These are phyloP conservation scores for Termitomyces sp. DNA, from an alignment of 768 basidiomycete genomes.

Conservation along the genomic window DNA sequence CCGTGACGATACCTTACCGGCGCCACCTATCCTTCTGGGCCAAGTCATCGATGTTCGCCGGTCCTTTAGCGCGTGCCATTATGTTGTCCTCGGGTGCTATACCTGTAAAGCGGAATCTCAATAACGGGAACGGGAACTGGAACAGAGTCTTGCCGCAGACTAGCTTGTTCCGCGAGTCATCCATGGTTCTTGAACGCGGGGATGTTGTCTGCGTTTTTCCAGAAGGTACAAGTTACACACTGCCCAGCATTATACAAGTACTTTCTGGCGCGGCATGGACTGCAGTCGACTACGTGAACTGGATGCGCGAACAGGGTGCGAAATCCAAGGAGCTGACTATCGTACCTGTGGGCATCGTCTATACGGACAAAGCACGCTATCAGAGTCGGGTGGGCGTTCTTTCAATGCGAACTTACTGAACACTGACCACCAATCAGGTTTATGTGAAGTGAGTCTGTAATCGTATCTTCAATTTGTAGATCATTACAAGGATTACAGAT, in stretches of 20 bases:
- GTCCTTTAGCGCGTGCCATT: conserved; percentile 44
- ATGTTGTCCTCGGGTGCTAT: conserved; percentile 54
- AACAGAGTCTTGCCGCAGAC: conserved; percentile 24
- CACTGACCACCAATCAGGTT: neutral
- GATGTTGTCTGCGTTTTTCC: conserved; percentile 66
- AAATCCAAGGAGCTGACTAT: conserved; percentile 32
- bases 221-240: conserved; percentile 51
- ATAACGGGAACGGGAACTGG: neutral
- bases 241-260: conserved; percentile 39
- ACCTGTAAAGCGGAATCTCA: neutral
- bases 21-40: conserved; percentile 62
- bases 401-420: neutral
- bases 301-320: conserved; percentile 15
- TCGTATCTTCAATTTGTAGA: neutral
- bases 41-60: conserved; percentile 63
- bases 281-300: conserved; percentile 61
- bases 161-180: conserved; percentile 50
- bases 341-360: conserved; percentile 64
- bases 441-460: neutral
- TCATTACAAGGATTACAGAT: neutral
- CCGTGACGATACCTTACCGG: conserved; percentile 52
- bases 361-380: conserved; percentile 51
- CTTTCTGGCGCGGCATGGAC: conserved; percentile 67
- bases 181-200: conserved; percentile 43
- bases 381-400: neutral